A percentile compares a stretch with the other conserved stretches of the same genome.
phyloP scores from a whole-genome alignment of 129 eudicot species.

The Silybum marianum region DNA sequence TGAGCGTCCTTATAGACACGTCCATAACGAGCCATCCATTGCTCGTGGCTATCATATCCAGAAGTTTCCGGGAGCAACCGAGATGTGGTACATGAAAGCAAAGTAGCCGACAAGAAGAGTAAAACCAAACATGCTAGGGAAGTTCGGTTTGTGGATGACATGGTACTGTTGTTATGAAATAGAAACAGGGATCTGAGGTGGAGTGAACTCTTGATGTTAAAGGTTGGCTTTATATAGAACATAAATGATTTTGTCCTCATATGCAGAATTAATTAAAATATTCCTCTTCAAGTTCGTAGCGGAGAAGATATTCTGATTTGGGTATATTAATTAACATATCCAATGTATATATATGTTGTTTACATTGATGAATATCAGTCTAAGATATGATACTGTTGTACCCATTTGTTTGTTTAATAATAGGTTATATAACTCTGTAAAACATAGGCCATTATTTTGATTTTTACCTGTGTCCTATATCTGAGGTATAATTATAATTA shows the following conservation, averaged over 20 bases:
- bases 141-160: conserved; percentile 22
- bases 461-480: neutral
- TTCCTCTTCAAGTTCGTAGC: neutral
- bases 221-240: conserved; percentile 8
- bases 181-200: conserved; percentile 20
- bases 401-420: neutral
- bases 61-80: conserved; percentile 28
- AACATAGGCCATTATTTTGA: conserved; percentile 4
- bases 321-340: neutral
- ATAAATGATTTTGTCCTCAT: neutral
- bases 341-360: neutral
- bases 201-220: neutral
- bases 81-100: conserved; percentile 26
- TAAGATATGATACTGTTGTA: neutral
- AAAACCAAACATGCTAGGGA: conserved; percentile 18
- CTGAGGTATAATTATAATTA: neutral
- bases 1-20: conserved; percentile 37
- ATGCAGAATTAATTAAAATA: neutral
- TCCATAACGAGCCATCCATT: conserved; percentile 44
- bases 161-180: conserved; percentile 25
- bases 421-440: neutral
- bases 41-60: conserved; percentile 25
- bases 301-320: neutral
- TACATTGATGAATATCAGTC: neutral
- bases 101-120: conserved; percentile 18